Conservation (phyloP, 371 early-diverging fungal species). For the Synchytrium microbalum region DNA sequence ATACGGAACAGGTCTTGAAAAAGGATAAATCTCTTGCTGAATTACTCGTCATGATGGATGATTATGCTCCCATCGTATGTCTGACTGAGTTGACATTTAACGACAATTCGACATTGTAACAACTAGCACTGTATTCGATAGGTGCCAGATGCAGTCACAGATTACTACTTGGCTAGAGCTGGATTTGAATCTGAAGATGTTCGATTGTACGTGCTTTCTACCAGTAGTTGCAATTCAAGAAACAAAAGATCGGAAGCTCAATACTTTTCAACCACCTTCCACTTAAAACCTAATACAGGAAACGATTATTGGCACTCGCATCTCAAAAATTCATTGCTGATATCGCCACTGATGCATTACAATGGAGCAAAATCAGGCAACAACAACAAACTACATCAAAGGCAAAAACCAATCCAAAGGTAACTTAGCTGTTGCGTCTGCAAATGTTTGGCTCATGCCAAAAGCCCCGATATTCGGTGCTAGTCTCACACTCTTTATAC, state of each 20-base stretch:
- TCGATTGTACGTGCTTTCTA: constrained; percentile 55
- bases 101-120: no score
- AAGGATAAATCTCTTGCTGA: constrained; percentile 74
- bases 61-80: constrained; percentile 75
- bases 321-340: constrained; percentile 94
- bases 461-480: constrained; percentile 1
- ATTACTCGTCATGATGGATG: constrained; percentile 79
- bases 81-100: no score
- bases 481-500: no score
- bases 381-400: constrained; percentile 37
- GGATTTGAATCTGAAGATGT: constrained; percentile 92
- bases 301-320: constrained; percentile 80
- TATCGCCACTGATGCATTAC: constrained; percentile 89
- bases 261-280: not conserved
- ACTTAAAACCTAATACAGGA: constrained; percentile 40
- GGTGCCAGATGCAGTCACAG: constrained; percentile 97
- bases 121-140: no score
- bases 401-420: no score
- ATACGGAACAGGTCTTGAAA: constrained; percentile 13
- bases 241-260: not conserved
- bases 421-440: no score
- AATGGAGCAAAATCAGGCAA: constrained; percentile 82
- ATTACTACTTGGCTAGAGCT: constrained; percentile 86
- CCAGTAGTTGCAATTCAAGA: not conserved
- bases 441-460: not conserved